Percentiles rank a stretch among this genome's conserved stretches.
Evolutionary conservation across 78 protist genomes (phyloP).

Genomic region (Tieghemostelium lacteum): DNA sequence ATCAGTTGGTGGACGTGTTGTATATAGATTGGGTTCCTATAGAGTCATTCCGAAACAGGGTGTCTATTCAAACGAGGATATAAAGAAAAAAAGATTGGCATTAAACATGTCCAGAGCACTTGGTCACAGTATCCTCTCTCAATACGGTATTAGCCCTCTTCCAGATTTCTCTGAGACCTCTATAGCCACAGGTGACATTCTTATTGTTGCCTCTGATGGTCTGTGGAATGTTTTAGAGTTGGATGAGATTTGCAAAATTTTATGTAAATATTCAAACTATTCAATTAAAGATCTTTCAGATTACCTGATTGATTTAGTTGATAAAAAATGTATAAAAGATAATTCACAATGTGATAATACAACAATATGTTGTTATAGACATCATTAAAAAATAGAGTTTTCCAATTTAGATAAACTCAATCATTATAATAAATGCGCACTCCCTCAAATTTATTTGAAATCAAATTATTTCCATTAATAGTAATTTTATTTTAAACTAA

Average conservation of each 20-base stretch:
- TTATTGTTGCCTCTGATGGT: constrained; percentile 49
- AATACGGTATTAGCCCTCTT: constrained; percentile 38
- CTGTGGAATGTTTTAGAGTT: constrained; percentile 33
- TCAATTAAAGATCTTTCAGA: constrained; percentile 5
- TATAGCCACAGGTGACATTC: not conserved
- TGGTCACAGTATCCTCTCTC: constrained; percentile 54
- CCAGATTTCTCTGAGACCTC: not conserved
- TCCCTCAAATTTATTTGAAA: too few relatives aligned
- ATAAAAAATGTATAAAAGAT: constrained; percentile 4
- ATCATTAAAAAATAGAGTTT: not conserved
- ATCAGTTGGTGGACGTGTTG: constrained; percentile 22
- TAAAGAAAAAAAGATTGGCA: constrained; percentile 37
- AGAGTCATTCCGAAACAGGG: constrained; percentile 31
- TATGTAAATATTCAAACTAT: not conserved
- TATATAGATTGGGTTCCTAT: constrained; percentile 9
- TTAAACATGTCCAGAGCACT: constrained; percentile 73
- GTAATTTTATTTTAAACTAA: too few relatives aligned
- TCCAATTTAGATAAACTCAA: too few relatives aligned
- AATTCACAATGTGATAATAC: constrained; percentile 43
- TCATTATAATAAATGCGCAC: too few relatives aligned
- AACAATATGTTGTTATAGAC: constrained; percentile 47
- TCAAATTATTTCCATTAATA: too few relatives aligned
- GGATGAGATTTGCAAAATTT: not conserved
- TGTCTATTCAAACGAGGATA: constrained; percentile 13
- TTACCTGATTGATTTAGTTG: not conserved